phyloP scores from a whole-genome alignment of 169 alveolate genomes.

The Eimeria tenella region DNA sequence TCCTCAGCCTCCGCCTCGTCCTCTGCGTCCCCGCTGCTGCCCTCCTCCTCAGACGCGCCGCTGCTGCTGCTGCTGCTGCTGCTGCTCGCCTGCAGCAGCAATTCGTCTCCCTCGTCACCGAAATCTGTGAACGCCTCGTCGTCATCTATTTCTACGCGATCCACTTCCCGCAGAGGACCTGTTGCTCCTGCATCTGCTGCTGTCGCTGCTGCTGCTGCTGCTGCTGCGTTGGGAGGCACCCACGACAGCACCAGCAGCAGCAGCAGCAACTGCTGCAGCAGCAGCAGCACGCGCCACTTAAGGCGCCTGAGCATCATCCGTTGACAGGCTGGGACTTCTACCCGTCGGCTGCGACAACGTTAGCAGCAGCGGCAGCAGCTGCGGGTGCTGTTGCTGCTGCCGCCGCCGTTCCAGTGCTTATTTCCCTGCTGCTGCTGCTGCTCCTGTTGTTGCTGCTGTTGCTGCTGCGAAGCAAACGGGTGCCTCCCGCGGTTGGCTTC shows the following conservation, averaged over 20 bases:
- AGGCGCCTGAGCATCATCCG: neutral
- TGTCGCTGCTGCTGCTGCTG: neutral
- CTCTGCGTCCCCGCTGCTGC: neutral
- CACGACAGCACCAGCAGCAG: neutral
- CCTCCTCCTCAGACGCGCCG: neutral
- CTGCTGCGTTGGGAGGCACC: neutral
- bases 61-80: slow-evolving; percentile 41
- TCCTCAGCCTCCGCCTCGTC: neutral
- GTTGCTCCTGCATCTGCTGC: neutral
- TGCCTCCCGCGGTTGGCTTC: too few relatives aligned
- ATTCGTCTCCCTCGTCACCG: neutral
- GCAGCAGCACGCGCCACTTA: neutral
- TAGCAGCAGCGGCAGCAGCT: slow-evolving; percentile 18
- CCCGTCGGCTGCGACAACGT: neutral
- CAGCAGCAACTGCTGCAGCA: neutral
- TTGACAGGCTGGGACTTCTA: neutral
- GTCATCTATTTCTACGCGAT: neutral
- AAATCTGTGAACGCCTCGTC: neutral
- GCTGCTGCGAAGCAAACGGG: neutral
- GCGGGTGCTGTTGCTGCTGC: neutral
- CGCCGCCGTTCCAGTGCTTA: neutral
- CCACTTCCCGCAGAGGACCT: neutral
- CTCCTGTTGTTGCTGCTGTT: neutral
- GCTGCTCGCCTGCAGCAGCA: neutral
- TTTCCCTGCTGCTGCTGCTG: neutral